phyloP scores from a whole-genome alignment of 2,329 filamentous ascomycete species.

The Colletotrichum sp. region DNA sequence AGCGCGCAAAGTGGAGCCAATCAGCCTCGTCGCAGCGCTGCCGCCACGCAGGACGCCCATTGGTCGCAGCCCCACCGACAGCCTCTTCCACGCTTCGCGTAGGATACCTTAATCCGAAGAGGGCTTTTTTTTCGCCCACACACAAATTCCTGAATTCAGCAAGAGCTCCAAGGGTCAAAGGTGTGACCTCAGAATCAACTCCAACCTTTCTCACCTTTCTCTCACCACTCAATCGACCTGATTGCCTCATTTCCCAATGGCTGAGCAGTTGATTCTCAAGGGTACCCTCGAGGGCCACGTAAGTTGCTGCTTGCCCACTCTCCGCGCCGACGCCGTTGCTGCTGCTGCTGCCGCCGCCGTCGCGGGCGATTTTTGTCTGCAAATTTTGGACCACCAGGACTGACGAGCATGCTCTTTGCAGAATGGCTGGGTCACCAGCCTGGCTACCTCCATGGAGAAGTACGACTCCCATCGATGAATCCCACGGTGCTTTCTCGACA shows the following conservation, averaged over 20 bases:
- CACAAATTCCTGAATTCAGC: slow-evolving; percentile 48
- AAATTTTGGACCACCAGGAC: slow-evolving; percentile 5
- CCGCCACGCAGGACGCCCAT: neutral
- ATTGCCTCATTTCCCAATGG: slow-evolving; percentile 65
- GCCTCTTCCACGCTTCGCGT: neutral
- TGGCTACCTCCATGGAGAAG: slow-evolving; percentile 99
- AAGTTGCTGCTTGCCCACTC: slow-evolving; percentile 44
- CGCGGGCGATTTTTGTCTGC: neutral
- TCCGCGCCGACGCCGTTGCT: slow-evolving; percentile 29
- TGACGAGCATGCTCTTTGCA: slow-evolving; percentile 34
- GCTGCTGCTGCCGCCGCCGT: neutral
- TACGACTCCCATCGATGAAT: slow-evolving; percentile 51
- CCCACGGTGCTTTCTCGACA: neutral
- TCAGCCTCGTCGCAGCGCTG: slow-evolving; percentile 1
- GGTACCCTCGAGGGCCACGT: slow-evolving; percentile 97
- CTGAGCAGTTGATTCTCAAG: slow-evolving; percentile 95
- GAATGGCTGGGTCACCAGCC: slow-evolving; percentile 98
- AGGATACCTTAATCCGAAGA: neutral
- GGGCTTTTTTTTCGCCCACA: slow-evolving; percentile 53
- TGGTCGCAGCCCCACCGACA: slow-evolving; percentile 1
- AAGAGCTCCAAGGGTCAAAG: slow-evolving; percentile 20
- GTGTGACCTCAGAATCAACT: slow-evolving; percentile 31
- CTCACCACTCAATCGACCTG: slow-evolving; percentile 44
- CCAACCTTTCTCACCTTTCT: slow-evolving; percentile 34
- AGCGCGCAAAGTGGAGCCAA: neutral